Base-by-base conservation (phyloP, 768 basidiomycete species). In the Hemileccinum impolitum region DNA sequence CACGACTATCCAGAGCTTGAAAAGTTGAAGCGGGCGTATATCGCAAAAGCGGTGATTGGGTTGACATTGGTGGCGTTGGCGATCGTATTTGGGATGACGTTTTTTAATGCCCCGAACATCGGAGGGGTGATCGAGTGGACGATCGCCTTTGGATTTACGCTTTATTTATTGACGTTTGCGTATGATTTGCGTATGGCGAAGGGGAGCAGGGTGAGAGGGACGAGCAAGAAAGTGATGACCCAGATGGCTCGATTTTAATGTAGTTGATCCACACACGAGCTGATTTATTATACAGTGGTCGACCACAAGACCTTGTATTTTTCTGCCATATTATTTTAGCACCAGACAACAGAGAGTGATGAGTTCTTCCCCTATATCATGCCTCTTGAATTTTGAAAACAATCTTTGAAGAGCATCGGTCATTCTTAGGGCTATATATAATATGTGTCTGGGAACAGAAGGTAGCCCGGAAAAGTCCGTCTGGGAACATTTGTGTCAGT, bases 61-160 rank as follows among this genome's bases (percentile, higher is more conserved):
- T 48, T 65, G 26, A 65, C 76, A 31, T 74, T 90, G 39, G 80
- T 91, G 52, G 37, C 73, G 15, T 70, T 84, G 34, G 79, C 83
- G 19, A 76, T 88, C 52, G 83, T 72, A 7, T 90, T 90, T 60
- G 84, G 71, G 1, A 65, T 80, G 14, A 61, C 77, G 10, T 59
- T 85, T 3, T 82, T 69, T 55, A 57, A 61, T 10, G 73, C 67
- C 0, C 54, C 53, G 1, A 65, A 83, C 50, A 79, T 70, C 0
- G 85, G 79, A 62, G 84, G 79, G 78, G 65, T 89, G 47, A 57
- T 90, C 7, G 89, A 91, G 64, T 91, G 88, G 88, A 59, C 65
- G 0, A 86, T 91, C 42, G 76, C 78, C 4, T 82, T 90, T 46
- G 80, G 85, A 8, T 89, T 82, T 64, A 83, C 83, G 6, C 75